Conservation (phyloP, 2,329 filamentous ascomycete species). For the Ceratocystis cacaofunesta region DNA sequence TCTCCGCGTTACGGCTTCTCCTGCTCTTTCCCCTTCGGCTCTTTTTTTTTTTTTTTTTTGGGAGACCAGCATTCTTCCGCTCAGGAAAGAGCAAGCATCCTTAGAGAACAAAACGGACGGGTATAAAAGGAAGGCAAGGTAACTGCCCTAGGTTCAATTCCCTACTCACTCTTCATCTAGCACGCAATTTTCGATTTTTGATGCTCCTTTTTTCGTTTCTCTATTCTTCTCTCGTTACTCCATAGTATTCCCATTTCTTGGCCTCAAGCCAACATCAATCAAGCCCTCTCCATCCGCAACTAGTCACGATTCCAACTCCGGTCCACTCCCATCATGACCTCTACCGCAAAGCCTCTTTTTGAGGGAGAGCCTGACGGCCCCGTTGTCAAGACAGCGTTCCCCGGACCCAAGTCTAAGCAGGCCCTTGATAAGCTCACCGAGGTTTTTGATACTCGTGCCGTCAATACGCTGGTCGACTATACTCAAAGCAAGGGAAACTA, state of each 20-base stretch:
- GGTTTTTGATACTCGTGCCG: conserved; percentile 72
- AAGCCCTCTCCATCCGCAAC: background rate
- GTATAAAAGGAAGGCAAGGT: background rate
- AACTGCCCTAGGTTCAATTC: background rate
- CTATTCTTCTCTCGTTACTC: background rate
- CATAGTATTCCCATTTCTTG: background rate
- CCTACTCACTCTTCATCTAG: background rate
- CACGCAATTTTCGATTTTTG: background rate
- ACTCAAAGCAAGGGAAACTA: conserved; percentile 67
- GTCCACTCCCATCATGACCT: conserved; percentile 17
- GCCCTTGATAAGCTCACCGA: conserved; percentile 55
- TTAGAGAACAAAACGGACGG: background rate
- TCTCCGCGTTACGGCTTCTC: background rate
- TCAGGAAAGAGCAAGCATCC: background rate
- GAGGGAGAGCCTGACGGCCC: conserved; percentile 38
- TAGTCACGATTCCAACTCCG: conserved; percentile 16
- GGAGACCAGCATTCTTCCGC: background rate
- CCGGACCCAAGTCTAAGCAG: conserved; percentile 59
- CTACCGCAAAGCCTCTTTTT: conserved; percentile 27
- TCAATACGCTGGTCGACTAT: conserved; percentile 74
- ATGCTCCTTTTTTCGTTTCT: background rate
- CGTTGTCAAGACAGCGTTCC: conserved; percentile 46
- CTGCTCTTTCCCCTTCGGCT: background rate
- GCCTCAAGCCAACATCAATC: background rate
- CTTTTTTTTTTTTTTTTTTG: background rate